These are phyloP conservation scores for Yarrowia porcina DNA, from an alignment of 805 yeast species.

Conservation along the genomic window DNA sequence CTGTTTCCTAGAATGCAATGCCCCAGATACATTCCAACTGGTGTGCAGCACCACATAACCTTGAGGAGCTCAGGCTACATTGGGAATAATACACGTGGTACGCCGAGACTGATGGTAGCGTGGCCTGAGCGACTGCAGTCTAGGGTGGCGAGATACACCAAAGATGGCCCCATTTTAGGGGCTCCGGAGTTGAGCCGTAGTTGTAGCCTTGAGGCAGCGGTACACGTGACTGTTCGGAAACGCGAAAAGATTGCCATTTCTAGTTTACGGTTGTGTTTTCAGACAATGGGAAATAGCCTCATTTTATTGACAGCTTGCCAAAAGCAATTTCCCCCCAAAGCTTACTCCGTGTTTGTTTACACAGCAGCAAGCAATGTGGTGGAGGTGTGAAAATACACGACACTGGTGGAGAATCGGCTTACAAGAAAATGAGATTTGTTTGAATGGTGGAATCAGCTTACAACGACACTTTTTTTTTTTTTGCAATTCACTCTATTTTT, in stretches of 20 bases:
- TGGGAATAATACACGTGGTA: slow-evolving; percentile 6
- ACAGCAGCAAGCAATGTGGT: neutral
- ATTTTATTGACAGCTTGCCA: neutral
- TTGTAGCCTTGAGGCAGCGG: neutral
- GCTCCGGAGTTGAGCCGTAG: neutral
- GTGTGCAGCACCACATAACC: neutral
- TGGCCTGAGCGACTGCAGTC: neutral
- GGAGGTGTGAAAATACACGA: no score
- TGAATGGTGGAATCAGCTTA: no score
- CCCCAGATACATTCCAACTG: slow-evolving; percentile 6
- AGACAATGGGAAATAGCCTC: slow-evolving; percentile 4
- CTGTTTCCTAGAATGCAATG: neutral
- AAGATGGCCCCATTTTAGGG: neutral
- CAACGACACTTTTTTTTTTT: no score
- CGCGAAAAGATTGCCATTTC: neutral
- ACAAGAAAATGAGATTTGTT: no score
- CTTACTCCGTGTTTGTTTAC: neutral
- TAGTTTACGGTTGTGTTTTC: neutral
- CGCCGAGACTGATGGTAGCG: neutral
- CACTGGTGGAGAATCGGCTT: no score
- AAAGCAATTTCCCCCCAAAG: neutral
- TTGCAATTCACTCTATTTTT: neutral
- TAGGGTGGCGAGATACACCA: neutral
- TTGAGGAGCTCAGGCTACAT: neutral
- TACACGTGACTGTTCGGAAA: neutral